Conservation (phyloP, 1,284 basidiomycete genomes). For the Heterobasidion annosum region DNA sequence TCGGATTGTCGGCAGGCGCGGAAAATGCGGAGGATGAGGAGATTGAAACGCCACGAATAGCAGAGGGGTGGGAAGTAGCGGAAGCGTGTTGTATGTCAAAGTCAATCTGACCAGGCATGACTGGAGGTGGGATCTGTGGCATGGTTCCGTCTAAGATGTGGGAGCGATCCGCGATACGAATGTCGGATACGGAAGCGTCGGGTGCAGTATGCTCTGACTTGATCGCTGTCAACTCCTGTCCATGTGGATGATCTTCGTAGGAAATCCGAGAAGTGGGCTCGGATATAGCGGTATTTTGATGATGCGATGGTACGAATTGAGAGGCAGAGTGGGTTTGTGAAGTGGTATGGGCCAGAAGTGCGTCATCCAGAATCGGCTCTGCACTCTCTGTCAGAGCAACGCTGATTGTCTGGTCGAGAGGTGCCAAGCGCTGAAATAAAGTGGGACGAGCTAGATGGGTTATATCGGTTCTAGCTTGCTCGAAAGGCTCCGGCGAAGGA, state of each 20-base stretch:
- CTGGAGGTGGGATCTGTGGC: not conserved
- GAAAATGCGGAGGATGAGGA: not conserved
- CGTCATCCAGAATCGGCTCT: not conserved
- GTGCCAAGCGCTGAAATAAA: not conserved
- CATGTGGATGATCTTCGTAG: not conserved
- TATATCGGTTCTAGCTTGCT: not conserved
- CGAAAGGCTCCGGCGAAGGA: not conserved
- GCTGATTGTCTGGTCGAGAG: not conserved
- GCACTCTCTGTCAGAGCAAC: not conserved
- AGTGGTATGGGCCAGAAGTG: not conserved
- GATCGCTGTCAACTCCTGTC: no score
- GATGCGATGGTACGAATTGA: not conserved
- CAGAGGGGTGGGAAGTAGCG: not conserved
- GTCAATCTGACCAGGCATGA: not conserved
- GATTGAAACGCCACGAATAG: not conserved
- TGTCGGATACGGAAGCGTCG: no score
- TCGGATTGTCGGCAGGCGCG: not conserved
- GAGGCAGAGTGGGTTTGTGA: not conserved
- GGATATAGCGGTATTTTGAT: not conserved
- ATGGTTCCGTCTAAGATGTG: no score
- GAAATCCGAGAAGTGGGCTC: not conserved
- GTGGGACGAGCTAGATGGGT: not conserved
- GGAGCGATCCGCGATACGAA: no score
- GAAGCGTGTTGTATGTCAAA: no score
- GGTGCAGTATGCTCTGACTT: no score